These are phyloP conservation scores for Pilasporangium apinafurcum DNA, from an alignment of 352 stramenopile species.

Conservation along the genomic window DNA sequence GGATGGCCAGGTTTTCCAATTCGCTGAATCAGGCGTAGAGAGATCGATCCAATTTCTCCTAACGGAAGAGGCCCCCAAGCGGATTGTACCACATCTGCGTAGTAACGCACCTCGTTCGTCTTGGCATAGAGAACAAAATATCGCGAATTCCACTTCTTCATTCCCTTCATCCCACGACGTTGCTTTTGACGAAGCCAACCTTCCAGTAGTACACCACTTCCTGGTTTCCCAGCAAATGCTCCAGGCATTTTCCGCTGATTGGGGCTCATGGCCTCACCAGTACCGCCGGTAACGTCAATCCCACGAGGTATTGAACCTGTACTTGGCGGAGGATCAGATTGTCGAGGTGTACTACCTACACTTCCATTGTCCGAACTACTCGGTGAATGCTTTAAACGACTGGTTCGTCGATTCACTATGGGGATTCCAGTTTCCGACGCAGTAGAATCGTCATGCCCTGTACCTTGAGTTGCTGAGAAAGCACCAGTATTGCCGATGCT, in stretches of 20 bases:
- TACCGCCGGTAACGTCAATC: not conserved
- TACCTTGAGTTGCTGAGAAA: conserved; percentile 5
- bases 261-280: conserved; percentile 26
- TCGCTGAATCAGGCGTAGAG: conserved; percentile 71
- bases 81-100: conserved; percentile 69
- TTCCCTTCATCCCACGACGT: conserved; percentile 63
- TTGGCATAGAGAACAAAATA: conserved; percentile 79
- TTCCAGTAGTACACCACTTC: conserved; percentile 72
- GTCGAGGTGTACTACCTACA: conserved; percentile 7
- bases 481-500: conserved; percentile 6
- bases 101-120: conserved; percentile 75
- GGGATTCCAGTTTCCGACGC: not conserved
- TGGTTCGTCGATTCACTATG: conserved; percentile 41
- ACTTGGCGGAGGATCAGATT: conserved; percentile 5
- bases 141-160: conserved; percentile 82
- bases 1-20: conserved; percentile 72
- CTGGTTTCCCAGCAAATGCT: conserved; percentile 34
- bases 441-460: not conserved
- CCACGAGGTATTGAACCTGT: conserved; percentile 14
- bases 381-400: conserved; percentile 40
- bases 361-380: conserved; percentile 27
- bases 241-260: conserved; percentile 47
- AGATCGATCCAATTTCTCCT: conserved; percentile 75
- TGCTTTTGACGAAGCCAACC: conserved; percentile 82
- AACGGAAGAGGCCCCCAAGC: conserved; percentile 72